phyloP scores from a whole-genome alignment of 1,284 basidiomycete genomes.

The Cryptococcus jaspeensis region DNA sequence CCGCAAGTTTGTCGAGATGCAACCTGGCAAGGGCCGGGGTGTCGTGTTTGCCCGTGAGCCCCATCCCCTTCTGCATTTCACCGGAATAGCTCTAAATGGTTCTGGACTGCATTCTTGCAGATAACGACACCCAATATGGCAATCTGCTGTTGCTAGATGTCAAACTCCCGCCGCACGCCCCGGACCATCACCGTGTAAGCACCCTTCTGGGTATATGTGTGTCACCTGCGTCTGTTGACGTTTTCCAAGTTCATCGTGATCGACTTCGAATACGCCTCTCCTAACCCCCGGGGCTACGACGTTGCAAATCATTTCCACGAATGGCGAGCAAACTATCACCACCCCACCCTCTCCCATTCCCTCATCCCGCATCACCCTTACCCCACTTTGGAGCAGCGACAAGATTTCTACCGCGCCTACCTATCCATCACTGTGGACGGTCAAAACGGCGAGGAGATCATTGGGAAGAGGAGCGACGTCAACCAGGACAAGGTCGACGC shows the following conservation, averaged over 20 bases:
- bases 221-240: not conserved
- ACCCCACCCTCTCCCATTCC: conserved; percentile 66
- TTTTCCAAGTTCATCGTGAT: conserved; percentile 76
- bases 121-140: conserved; percentile 93
- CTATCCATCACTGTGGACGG: conserved; percentile 53
- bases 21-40: conserved; percentile 38
- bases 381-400: conserved; percentile 69
- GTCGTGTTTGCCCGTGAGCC: conserved; percentile 51
- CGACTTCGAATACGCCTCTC: conserved; percentile 90
- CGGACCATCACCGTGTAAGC: conserved; percentile 49
- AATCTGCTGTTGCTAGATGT: conserved; percentile 75
- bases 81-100: not conserved
- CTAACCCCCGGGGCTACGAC: conserved; percentile 85
- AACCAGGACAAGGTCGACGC: conserved; percentile 38
- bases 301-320: conserved; percentile 96
- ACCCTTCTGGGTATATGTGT: conserved; percentile 33
- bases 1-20: conserved; percentile 35
- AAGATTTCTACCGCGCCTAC: conserved; percentile 81
- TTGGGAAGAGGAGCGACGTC: conserved; percentile 37
- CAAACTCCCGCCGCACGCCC: conserved; percentile 53
- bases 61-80: not conserved
- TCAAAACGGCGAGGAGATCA: conserved; percentile 31
- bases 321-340: conserved; percentile 86
- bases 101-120: conserved; percentile 52
- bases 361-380: conserved; percentile 67